These are phyloP conservation scores for Salicornia ramosissima DNA, from an alignment of 148 eudicot species.

Conservation along the genomic window DNA sequence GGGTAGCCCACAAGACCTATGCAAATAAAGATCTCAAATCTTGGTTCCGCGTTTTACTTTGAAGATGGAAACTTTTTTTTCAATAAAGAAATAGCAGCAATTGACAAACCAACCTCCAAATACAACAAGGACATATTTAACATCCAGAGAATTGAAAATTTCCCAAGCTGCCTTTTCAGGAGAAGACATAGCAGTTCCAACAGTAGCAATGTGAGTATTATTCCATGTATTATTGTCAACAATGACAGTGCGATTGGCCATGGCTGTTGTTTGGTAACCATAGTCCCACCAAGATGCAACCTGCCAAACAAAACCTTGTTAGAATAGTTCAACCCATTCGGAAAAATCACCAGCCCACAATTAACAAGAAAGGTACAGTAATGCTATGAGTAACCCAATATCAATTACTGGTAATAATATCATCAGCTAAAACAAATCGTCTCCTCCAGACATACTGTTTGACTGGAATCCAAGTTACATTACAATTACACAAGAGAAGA, in stretches of 20 bases:
- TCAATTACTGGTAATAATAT: too few species aligned
- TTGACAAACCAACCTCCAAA: conserved; percentile 75
- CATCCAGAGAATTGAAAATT: conserved; percentile 86
- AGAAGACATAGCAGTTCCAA: conserved; percentile 99
- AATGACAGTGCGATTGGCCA: conserved; percentile 99
- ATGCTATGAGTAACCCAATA: too few species aligned
- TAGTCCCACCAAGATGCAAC: conserved; percentile 99
- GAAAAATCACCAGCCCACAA: not conserved
- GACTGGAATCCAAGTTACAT: not conserved
- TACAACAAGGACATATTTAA: conserved; percentile 95
- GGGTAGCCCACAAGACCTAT: conserved; percentile 98
- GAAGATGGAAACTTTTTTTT: not conserved
- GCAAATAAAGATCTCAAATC: conserved; percentile 17
- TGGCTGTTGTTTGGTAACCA: conserved; percentile 98
- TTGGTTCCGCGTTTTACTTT: not conserved
- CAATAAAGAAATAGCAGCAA: too few species aligned
- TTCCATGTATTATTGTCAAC: conserved; percentile 99
- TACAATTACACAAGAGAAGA: too few species aligned
- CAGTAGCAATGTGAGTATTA: conserved; percentile 97
- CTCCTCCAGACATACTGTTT: not conserved
- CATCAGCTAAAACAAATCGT: too few species aligned
- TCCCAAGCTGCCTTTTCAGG: conserved; percentile 99
- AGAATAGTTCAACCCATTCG: not conserved
- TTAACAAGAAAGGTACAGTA: too few species aligned
- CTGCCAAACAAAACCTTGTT: conserved; percentile 36